Evolutionary conservation across 2,329 filamentous ascomycete genomes (phyloP), one percentile per base, ranked within the genome.

Genomic region (Fusarium concolor): DNA sequence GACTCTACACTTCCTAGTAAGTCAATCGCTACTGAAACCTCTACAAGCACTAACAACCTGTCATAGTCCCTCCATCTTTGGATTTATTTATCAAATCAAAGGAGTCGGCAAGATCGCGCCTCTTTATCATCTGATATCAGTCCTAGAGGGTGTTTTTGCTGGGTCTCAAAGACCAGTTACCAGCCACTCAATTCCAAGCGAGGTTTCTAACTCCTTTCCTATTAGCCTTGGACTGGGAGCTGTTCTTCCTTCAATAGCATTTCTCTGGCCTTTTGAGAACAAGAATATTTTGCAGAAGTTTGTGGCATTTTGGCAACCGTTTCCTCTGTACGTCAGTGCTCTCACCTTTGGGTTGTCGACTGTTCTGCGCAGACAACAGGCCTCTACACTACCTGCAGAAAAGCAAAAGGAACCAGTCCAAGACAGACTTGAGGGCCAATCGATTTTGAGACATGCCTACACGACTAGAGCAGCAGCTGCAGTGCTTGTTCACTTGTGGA

Each of bases 21-120:
- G 60, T 39, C 5, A 2, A 26, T 1, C 3, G 29, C 11, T 2
- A 1, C 2, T 20, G 0, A 2, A 9, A 2, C 1, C 5, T 1
- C 1, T 10, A 14, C 1, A 6, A 6, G 3, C n/a, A 7, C 12
- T 51, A 6, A 53, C 18, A 6, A 9, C 2, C 0, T 2, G 5
- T 9, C 3, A n/a, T 5, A 63, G 60, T 2, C 53, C 60, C 2
- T 50, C 51, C 0, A 2, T 63, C 2, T 63, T 63, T 2, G 35
- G 58, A 0, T 7, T 15, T 0, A 14, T 49, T 0, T 63, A 57
- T 24, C 60, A 63, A 6, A 0, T 63, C 0, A 47, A 18, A 7
- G 44, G 43, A 0, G 12, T 63, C 1, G 60, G 58, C 2, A 18
- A 11, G 0, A 45, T 63, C 10, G 58, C 43, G 0, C 60, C 60